These are phyloP conservation scores for Arxiozyma slooffiae DNA, from an alignment of 1,139 yeast genomes.

Conservation along the genomic window DNA sequence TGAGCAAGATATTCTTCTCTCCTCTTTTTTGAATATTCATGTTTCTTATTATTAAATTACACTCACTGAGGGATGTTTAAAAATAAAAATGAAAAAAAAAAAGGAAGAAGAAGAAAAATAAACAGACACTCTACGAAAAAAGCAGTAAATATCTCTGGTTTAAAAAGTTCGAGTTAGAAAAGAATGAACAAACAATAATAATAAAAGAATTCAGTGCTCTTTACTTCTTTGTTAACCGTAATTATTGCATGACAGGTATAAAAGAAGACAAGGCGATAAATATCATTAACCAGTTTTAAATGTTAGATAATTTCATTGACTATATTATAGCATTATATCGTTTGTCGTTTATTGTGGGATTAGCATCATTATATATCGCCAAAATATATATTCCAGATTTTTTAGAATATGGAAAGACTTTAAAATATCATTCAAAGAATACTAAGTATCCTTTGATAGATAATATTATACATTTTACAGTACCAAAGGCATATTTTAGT, in stretches of 20 bases:
- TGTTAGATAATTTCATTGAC: background rate
- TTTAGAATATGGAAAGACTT: conserved; percentile 34
- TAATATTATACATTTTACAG: conserved; percentile 28
- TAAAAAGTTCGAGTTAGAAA: no score
- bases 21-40: no score
- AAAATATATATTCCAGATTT: conserved; percentile 24
- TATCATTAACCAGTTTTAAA: background rate
- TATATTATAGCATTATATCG: conserved; percentile 2
- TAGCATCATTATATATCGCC: conserved; percentile 20
- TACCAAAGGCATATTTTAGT: conserved; percentile 40
- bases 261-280: background rate
- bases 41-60: no score
- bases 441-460: conserved; percentile 7
- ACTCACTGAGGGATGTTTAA: no score
- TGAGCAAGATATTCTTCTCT: no score
- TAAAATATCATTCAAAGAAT: conserved; percentile 7
- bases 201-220: background rate
- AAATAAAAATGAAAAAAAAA: no score
- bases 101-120: no score
- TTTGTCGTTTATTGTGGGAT: conserved; percentile 14
- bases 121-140: no score
- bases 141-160: no score
- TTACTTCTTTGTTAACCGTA: background rate
- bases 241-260: no score
- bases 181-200: no score